phyloP scores from a whole-genome alignment of 73 alveolate genomes.

The Breviolum minutum region DNA sequence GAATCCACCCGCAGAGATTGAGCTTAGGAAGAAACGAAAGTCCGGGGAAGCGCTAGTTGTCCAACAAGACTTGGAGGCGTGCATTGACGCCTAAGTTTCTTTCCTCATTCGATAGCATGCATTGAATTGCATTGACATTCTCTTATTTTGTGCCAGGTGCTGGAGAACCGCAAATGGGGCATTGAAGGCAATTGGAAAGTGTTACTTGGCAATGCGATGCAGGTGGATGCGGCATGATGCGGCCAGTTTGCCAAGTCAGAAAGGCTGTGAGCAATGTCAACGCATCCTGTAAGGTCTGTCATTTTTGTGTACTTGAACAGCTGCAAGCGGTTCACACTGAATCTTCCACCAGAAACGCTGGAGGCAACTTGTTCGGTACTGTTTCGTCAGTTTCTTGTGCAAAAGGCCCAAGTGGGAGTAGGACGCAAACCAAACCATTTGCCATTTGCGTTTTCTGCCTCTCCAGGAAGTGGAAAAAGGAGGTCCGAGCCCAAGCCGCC shows the following conservation, averaged over 20 bases:
- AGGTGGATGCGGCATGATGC: neutral
- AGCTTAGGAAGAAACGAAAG: constrained; percentile 56
- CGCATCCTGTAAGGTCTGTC: constrained; percentile 18
- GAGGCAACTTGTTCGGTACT: neutral
- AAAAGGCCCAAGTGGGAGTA: too few species aligned
- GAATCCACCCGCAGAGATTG: neutral
- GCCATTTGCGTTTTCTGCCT: too few species aligned
- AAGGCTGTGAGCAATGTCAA: neutral
- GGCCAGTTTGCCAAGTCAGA: neutral
- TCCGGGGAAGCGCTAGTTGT: constrained; percentile 64
- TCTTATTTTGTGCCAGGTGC: neutral
- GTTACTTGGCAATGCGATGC: neutral
- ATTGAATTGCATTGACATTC: neutral
- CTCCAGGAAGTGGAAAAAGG: constrained; percentile 85
- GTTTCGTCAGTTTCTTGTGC: too few species aligned
- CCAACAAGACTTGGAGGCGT: constrained; percentile 51
- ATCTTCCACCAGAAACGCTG: constrained; percentile 80
- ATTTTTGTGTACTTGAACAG: constrained; percentile 72
- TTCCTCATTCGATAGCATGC: neutral
- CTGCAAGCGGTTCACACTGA: constrained; percentile 46
- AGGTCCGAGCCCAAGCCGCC: constrained; percentile 1
- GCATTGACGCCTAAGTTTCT: neutral
- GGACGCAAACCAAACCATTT: too few species aligned
- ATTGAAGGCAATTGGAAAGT: constrained; percentile 67
- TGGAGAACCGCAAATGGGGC: constrained; percentile 84